phyloP scores from a whole-genome alignment of 2,329 filamentous ascomycete species.

The Alternaria sp. region DNA sequence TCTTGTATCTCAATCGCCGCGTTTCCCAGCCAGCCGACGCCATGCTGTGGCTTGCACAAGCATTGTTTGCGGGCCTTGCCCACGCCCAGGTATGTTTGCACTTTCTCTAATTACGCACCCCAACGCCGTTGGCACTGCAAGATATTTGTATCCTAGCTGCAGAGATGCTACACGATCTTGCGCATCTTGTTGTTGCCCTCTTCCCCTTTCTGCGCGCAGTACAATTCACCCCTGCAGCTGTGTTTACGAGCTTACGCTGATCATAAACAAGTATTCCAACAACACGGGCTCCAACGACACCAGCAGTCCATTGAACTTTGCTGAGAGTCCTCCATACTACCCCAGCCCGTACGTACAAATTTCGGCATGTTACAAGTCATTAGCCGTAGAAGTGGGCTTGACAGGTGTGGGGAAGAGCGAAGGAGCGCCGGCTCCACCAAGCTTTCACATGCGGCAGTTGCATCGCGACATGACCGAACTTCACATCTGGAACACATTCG shows the following conservation, averaged over 20 bases:
- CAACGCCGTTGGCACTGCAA: slow-evolving; percentile 15
- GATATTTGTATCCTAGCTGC: slow-evolving; percentile 25
- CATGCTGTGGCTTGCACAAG: slow-evolving; percentile 47
- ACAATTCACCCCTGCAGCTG: slow-evolving; percentile 19
- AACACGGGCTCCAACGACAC: slow-evolving; percentile 27
- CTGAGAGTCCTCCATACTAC: slow-evolving; percentile 70
- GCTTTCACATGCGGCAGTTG: background rate
- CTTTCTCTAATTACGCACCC: slow-evolving; percentile 14
- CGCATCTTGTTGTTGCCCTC: slow-evolving; percentile 32
- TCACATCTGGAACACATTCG: background rate
- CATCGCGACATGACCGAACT: background rate
- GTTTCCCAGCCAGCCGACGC: slow-evolving; percentile 30
- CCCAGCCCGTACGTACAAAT: slow-evolving; percentile 67
- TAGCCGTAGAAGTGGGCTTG: background rate
- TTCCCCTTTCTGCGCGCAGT: slow-evolving; percentile 42
- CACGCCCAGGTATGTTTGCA: slow-evolving; percentile 40
- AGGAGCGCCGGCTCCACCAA: background rate
- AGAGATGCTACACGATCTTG: slow-evolving; percentile 30
- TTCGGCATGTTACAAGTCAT: background rate
- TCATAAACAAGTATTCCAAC: slow-evolving; percentile 41
- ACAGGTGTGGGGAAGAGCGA: background rate
- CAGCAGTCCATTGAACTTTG: slow-evolving; percentile 34
- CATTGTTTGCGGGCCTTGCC: slow-evolving; percentile 41
- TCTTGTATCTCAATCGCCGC: slow-evolving; percentile 7
- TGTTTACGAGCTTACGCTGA: slow-evolving; percentile 36